These are phyloP conservation scores for Xylaria sp. DNA, from an alignment of 2,329 filamentous ascomycete genomes.

Conservation along the genomic window DNA sequence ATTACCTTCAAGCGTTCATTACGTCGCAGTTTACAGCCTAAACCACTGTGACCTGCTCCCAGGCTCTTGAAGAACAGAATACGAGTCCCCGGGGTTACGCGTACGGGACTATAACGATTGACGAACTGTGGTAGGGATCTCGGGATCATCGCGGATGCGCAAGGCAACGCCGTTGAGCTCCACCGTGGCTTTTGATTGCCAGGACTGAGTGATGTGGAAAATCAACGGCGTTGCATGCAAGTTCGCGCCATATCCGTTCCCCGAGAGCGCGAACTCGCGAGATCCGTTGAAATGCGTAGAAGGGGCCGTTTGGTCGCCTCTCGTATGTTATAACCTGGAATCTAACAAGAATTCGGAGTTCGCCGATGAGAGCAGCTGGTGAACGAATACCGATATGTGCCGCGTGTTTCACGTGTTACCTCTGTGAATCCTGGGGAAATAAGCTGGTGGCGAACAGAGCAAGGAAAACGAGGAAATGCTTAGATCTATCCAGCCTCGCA, in stretches of 20 bases:
- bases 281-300: not conserved
- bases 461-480: no score
- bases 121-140: not conserved
- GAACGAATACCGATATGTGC: not conserved
- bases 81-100: not conserved
- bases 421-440: no score
- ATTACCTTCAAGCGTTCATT: not conserved
- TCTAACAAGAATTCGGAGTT: not conserved
- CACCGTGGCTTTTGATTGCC: not conserved
- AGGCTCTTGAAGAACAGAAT: not conserved
- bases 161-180: not conserved
- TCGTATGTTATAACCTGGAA: not conserved
- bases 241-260: not conserved
- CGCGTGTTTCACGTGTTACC: slow-evolving; percentile 4
- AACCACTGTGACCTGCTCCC: not conserved
- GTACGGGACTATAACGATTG: not conserved
- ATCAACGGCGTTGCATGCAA: not conserved
- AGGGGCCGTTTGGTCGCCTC: not conserved
- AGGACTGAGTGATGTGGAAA: not conserved
- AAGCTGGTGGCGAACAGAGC: no score
- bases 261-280: not conserved
- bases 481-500: no score
- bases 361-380: not conserved
- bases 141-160: not conserved
- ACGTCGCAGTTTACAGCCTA: not conserved